Percentiles rank a stretch among this genome's conserved stretches.
phyloP scores from a whole-genome alignment of 73 alveolate species.

The Tetrahymena thermophila region DNA sequence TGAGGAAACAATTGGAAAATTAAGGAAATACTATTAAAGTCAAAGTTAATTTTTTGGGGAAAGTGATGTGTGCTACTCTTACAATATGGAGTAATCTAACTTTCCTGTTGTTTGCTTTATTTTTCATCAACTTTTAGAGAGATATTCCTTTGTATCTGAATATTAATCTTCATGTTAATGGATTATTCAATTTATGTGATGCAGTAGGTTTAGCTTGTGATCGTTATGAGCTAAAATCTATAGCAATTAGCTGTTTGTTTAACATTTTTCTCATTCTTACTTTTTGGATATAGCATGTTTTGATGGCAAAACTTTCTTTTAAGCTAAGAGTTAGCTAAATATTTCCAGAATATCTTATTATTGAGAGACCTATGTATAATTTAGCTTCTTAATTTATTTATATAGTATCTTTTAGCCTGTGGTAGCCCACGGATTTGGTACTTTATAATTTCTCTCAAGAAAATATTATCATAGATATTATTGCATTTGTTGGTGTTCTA shows the following conservation, averaged over 20 bases:
- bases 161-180: not conserved
- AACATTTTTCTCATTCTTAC: not conserved
- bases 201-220: not conserved
- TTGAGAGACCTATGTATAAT: not conserved
- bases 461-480: not conserved
- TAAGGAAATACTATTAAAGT: not conserved
- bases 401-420: not conserved
- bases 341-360: not conserved
- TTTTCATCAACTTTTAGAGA: not conserved
- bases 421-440: not conserved
- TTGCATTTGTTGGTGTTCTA: not conserved
- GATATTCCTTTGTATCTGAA: not conserved
- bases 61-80: not conserved
- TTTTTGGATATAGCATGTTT: not conserved
- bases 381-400: not conserved
- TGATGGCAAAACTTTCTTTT: not conserved
- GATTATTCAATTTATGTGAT: not conserved
- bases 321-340: not conserved
- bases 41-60: not conserved
- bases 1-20: not conserved
- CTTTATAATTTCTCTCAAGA: not conserved
- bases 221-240: not conserved
- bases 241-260: not conserved
- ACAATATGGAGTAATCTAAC: not conserved
- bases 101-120: not conserved